These are phyloP conservation scores for Populus tomentosa DNA, from an alignment of 441 rosid genomes.

Conservation along the genomic window DNA sequence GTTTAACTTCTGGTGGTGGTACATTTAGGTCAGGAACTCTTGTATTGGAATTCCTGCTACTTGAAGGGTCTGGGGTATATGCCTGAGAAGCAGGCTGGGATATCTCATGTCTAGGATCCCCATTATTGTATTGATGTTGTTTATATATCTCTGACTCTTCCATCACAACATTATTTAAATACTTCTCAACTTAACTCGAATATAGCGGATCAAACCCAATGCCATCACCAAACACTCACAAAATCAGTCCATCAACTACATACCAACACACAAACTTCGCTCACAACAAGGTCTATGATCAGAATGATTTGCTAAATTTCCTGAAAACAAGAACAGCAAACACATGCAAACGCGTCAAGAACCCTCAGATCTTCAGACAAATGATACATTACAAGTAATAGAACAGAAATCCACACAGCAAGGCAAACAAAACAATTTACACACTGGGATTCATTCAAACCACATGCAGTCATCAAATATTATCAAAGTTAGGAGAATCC, in stretches of 20 bases:
- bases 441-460: neutral
- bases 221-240: constrained; percentile 4
- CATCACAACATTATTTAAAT: constrained; percentile 5
- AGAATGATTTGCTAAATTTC: neutral
- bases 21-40: constrained; percentile 42
- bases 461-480: neutral
- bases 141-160: constrained; percentile 20
- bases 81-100: constrained; percentile 42
- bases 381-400: neutral
- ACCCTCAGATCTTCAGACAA: neutral
- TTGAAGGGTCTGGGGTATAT: constrained; percentile 38
- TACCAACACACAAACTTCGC: constrained; percentile 4
- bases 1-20: constrained; percentile 58
- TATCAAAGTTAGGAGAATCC: neutral
- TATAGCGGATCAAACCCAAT: no score
- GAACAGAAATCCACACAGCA: neutral
- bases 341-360: neutral
- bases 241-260: constrained; percentile 3
- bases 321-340: neutral
- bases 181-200: no score
- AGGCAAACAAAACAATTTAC: neutral
- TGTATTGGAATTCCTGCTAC: constrained; percentile 36
- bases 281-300: neutral
- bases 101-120: constrained; percentile 53
- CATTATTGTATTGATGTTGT: constrained; percentile 33